Percentiles rank a stretch among this genome's conserved stretches.
Conservation (phyloP, 805 yeast species). For the Pichia ethanolica region DNA sequence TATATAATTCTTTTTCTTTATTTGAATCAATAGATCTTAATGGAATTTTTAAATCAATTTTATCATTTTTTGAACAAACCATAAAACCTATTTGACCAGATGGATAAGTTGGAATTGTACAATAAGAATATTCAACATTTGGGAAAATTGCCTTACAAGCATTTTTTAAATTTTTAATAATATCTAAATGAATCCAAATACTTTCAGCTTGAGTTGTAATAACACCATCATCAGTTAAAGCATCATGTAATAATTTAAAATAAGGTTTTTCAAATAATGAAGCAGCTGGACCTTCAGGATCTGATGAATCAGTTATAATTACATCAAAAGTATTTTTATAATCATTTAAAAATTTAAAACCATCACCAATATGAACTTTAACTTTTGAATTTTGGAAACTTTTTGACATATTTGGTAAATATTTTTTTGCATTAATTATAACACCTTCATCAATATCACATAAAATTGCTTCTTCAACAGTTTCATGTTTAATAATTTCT, state of each 20-base stretch:
- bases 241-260: constrained; percentile 74
- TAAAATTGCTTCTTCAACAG: constrained; percentile 80
- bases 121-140: constrained; percentile 82
- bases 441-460: constrained; percentile 96
- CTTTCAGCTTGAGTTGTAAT: constrained; percentile 92
- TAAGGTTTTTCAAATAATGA: constrained; percentile 87
- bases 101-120: constrained; percentile 94
- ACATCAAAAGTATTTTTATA: constrained; percentile 85
- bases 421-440: constrained; percentile 76
- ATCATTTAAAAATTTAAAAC: constrained; percentile 88
- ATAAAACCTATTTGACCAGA: constrained; percentile 97
- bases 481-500: constrained; percentile 83
- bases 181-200: constrained; percentile 85
- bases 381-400: constrained; percentile 86
- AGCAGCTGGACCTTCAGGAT: constrained; percentile 98
- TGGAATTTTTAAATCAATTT: constrained; percentile 61
- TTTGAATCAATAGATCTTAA: constrained; percentile 54
- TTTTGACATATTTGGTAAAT: constrained; percentile 79
- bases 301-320: constrained; percentile 94
- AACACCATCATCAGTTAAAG: constrained; percentile 90
- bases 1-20: constrained; percentile 57
- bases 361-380: constrained; percentile 88
- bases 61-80: constrained; percentile 79
- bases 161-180: constrained; percentile 72
- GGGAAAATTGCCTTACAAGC: constrained; percentile 86